Evolutionary conservation across 169 alveolate species (phyloP).

Genomic region (Cyclospora cayetanensis): DNA sequence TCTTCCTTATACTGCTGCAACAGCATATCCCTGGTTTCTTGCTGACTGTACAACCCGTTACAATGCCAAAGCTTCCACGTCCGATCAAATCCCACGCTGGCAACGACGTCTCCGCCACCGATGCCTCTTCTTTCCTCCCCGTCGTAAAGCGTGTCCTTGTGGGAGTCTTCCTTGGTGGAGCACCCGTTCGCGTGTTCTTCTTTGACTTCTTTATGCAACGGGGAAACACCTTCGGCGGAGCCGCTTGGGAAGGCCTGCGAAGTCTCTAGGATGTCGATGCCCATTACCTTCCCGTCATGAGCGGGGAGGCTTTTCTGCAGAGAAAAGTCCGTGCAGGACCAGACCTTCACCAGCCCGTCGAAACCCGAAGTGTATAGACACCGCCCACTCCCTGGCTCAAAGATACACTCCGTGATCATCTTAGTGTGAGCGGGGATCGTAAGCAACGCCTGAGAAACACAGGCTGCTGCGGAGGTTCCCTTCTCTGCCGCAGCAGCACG

Average conservation of each 20-base stretch:
- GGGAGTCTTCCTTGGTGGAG: not conserved
- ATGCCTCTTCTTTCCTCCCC: too few relatives aligned
- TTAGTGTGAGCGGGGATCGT: slow-evolving; percentile 71
- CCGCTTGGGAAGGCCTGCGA: not conserved
- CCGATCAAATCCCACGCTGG: slow-evolving; percentile 71
- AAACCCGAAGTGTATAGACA: slow-evolving; percentile 57
- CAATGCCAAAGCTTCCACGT: slow-evolving; percentile 74
- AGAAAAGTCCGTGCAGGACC: slow-evolving; percentile 64
- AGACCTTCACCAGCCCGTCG: slow-evolving; percentile 63
- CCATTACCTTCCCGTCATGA: slow-evolving; percentile 67
- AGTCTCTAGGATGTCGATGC: slow-evolving; percentile 28
- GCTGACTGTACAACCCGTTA: not conserved
- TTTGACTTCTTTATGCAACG: not conserved
- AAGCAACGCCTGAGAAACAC: not conserved
- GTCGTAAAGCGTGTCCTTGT: too few relatives aligned
- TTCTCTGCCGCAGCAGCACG: not conserved
- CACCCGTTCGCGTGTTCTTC: not conserved
- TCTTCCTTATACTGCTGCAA: not conserved
- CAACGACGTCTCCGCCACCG: slow-evolving; percentile 11
- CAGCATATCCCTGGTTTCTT: not conserved
- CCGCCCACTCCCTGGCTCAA: slow-evolving; percentile 69
- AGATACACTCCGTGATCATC: slow-evolving; percentile 56
- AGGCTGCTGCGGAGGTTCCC: slow-evolving; percentile 4
- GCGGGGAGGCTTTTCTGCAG: slow-evolving; percentile 21
- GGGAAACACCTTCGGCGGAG: not conserved